Percentiles rank a stretch among this genome's conserved stretches.
Evolutionary conservation across 208 protist genomes (phyloP).

Genomic region (Acanthamoeba lenticulata): DNA sequence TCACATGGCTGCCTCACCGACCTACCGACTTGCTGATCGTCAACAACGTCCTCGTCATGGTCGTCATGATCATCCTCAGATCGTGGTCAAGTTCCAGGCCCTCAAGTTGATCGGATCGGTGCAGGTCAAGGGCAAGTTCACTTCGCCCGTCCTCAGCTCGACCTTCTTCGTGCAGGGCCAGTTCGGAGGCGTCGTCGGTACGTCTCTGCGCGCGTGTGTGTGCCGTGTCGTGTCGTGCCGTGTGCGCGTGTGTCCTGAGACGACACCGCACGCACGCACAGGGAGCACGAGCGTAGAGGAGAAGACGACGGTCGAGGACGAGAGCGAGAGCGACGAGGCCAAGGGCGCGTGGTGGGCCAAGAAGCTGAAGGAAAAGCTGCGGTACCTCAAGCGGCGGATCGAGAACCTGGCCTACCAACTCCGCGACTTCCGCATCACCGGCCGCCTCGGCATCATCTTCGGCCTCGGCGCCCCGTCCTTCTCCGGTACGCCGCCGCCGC

Average conservation of each 20-base stretch:
- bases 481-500: background rate
- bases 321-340: background rate
- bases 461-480: background rate
- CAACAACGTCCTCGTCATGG: background rate
- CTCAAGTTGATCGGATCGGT: conserved; percentile 4
- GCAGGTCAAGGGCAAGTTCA: background rate
- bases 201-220: background rate
- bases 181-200: background rate
- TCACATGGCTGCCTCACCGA: too few relatives aligned
- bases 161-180: conserved; percentile 31
- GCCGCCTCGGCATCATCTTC: conserved; percentile 31
- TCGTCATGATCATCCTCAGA: background rate
- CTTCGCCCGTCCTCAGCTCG: background rate
- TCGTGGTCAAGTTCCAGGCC: conserved; percentile 43
- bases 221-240: background rate
- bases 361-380: conserved; percentile 38
- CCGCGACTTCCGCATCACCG: background rate
- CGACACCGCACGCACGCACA: background rate
- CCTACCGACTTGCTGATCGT: background rate
- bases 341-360: background rate
- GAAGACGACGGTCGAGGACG: background rate
- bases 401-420: conserved; percentile 16
- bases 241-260: background rate
- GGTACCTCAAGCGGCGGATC: background rate
- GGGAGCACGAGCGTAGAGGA: background rate